Evolutionary conservation across 148 eudicot species (phyloP).

Genomic region (Rhododendron williamsianum): DNA sequence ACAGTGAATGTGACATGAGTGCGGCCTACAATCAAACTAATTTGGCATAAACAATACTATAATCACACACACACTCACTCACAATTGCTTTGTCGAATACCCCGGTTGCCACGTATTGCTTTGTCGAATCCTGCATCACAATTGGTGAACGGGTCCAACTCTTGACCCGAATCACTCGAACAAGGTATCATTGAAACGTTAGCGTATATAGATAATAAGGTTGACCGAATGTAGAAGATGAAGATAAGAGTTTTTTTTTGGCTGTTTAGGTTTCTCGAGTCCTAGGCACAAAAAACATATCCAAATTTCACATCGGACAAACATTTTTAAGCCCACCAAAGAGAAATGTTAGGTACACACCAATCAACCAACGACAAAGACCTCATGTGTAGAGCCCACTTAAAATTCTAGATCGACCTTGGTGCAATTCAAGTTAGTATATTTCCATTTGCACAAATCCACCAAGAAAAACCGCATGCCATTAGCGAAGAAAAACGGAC

Average conservation of each 20-base stretch:
- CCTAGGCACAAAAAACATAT: background rate
- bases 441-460: background rate
- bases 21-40: background rate
- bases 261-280: background rate
- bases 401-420: too few relatives aligned
- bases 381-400: too few relatives aligned
- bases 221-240: background rate
- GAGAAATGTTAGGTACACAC: background rate
- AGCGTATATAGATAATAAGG: background rate
- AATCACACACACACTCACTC: too few relatives aligned
- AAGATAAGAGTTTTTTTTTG: background rate
- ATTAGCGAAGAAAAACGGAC: background rate
- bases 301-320: background rate
- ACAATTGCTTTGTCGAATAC: too few relatives aligned
- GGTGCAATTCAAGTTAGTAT: too few relatives aligned
- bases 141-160: background rate
- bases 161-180: background rate
- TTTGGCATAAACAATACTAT: too few relatives aligned
- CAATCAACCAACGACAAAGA: too few relatives aligned
- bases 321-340: background rate
- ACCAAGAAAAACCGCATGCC: background rate
- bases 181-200: background rate
- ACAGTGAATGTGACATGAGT: background rate
- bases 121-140: slow-evolving; percentile 1
- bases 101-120: slow-evolving; percentile 14